These are phyloP conservation scores for Vitrella brassicaformis DNA, from an alignment of 73 alveolate genomes.

Conservation along the genomic window DNA sequence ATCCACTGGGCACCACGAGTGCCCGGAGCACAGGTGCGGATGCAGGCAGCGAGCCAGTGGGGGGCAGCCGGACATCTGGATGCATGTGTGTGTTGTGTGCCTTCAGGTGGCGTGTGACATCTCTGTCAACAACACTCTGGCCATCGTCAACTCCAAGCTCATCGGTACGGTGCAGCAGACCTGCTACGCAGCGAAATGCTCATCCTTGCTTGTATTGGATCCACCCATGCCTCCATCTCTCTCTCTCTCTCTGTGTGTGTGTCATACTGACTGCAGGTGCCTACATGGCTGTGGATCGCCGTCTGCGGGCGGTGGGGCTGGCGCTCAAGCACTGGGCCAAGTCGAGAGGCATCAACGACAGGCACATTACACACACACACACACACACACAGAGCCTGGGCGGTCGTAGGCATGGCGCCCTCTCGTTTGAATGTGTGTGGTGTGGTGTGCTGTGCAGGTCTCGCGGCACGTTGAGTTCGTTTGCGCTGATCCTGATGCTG, in stretches of 20 bases:
- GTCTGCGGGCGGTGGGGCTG: background rate
- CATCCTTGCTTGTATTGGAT: background rate
- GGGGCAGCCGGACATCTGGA: too few relatives aligned
- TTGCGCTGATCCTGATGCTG: background rate
- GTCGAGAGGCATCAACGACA: background rate
- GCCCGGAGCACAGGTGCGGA: too few relatives aligned
- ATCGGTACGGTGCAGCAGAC: background rate
- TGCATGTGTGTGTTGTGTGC: too few relatives aligned
- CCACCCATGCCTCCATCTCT: background rate
- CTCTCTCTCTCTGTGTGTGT: too few relatives aligned
- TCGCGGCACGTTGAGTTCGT: background rate
- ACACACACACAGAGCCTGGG: too few relatives aligned
- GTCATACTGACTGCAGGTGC: too few relatives aligned
- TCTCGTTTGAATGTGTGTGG: background rate
- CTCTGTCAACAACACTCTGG: background rate
- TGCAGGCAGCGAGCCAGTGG: too few relatives aligned
- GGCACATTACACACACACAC: too few relatives aligned
- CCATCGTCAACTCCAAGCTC: background rate
- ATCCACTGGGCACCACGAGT: background rate
- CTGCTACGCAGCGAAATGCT: background rate
- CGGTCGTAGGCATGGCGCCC: background rate
- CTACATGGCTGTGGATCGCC: background rate
- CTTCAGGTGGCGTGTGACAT: background rate
- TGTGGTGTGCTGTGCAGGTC: background rate
- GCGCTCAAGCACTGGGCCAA: constrained; percentile 1